phyloP scores from a whole-genome alignment of 371 early-diverging fungal species.

The Mortierella sp. region DNA sequence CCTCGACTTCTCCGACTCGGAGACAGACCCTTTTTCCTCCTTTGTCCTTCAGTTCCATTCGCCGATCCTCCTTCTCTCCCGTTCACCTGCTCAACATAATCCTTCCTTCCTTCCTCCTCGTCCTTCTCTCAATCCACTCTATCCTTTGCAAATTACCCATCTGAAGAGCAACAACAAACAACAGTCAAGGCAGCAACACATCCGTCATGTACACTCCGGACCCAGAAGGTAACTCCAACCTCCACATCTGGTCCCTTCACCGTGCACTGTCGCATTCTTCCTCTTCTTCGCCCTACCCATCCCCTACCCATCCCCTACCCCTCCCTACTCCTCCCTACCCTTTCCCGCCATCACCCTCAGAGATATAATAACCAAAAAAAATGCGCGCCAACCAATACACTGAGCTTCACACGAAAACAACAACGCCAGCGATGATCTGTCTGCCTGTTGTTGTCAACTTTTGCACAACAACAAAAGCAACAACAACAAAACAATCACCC shows the following conservation, averaged over 20 bases:
- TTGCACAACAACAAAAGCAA: not conserved
- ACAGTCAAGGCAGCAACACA: not conserved
- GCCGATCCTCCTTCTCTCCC: not conserved
- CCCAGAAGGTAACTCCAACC: slow-evolving; percentile 31
- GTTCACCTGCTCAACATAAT: not conserved
- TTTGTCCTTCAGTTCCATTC: not conserved
- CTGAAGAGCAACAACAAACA: not conserved
- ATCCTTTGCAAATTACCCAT: not conserved
- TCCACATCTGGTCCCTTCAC: not conserved
- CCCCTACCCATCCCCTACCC: not conserved
- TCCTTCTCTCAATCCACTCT: not conserved
- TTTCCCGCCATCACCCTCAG: not conserved
- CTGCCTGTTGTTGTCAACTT: not conserved
- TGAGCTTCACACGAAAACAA: not conserved
- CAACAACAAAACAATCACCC: not conserved
- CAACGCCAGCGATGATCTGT: too few species aligned
- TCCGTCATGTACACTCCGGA: slow-evolving; percentile 28
- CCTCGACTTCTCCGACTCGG: not conserved
- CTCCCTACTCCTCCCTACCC: not conserved
- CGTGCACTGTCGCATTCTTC: not conserved
- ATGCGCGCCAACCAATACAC: not conserved
- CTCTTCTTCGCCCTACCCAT: not conserved
- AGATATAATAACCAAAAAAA: not conserved
- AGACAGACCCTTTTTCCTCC: not conserved
- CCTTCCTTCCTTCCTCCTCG: not conserved